Base-by-base conservation (phyloP, 2,329 filamentous ascomycete genomes). In the Amylocarpus encephaloides region DNA sequence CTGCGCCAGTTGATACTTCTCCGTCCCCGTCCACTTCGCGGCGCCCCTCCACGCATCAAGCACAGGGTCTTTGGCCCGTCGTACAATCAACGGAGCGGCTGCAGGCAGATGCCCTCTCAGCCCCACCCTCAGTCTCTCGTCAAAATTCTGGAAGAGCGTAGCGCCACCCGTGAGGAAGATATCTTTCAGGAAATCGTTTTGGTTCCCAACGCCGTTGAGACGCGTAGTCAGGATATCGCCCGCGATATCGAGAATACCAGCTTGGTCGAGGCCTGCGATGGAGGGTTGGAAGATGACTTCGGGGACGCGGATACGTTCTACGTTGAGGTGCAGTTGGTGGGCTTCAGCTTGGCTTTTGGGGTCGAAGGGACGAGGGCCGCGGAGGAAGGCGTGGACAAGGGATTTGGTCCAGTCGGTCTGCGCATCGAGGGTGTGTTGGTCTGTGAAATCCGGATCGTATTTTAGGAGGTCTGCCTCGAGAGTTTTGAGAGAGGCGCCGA, bases 121-220 rank as follows among this genome's bases (percentile, higher is more conserved):
- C 43, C 93, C 92, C 29, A 78, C 76, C 45, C 78, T 73, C 54
- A 97, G 71, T 29, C 92, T 75, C 62, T 94, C 85, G 62, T 96
- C 90, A 64, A 98, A 95, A 56, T 86, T 86, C 52, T 79, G 71
- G 70, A 96, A 95, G 41, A 95, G 71, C 0, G 87, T 89, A 66
- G 92, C 92, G 13, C 94, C 93, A n/a, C 93, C 92, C 0, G 92
- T 97, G 36, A 97, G 70, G 72, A 98, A 97, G 34, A 98, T 78
- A 66, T 98, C 92, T 41, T 80, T 82, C 18, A 96, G 71, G 39
- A 96, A 82, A 40, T 81, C 80, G 58, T 85, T 77, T 51, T 84
- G 81, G 57, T 80, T 68, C 30, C 68, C 68, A 47, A 80, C 62
- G 43, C 73, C 72, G 1, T 71, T 72, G 11, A 97, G 80, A 2